Evolutionary conservation across 352 stramenopile genomes (phyloP), one percentile per base, ranked within the genome.

Genomic region (Globisporangium sylvaticum): DNA sequence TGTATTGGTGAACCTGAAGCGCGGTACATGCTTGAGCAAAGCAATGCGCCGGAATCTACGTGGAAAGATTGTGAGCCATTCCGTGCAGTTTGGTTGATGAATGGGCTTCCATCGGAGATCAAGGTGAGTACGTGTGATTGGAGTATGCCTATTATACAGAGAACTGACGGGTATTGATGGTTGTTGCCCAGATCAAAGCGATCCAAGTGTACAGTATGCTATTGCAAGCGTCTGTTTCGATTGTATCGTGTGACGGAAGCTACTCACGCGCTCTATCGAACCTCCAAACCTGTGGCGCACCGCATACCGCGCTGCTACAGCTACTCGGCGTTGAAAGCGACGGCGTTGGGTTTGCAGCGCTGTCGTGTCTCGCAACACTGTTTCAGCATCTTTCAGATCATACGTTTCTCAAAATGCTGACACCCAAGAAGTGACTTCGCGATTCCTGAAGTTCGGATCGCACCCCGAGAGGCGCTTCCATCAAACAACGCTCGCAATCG

Each of bases 61-160:
- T 85, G 80, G 77, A 84, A 84, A 78, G 81, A 67, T 12, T 74
- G 78, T 0, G 76, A 88, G 29, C 78, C 78, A 0, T 83, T 89
- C 29, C 20, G 59, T 10, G 64, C 46, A 6, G 44, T 69, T 22
- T 15, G 64, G 25, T 25, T 44, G 7, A 25, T n/a, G 2, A 60
- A 24, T 18, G 32, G 3, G 3, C 24, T 69, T 4, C 15, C 56
- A 0, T 24, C 55, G 6, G 46, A 64, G 14, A 61, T 65, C 18
- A 69, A 69, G 57, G 64, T 69, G 57, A 4, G 25, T 29, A 5
- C 20, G 4, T 12, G 20, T 4, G 29, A 2, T 50, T 24, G 20
- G 5, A 52, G 6, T 29, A 7, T 22, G 34, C 54, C 5, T 53
- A 9, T 25, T 55, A n/a, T 18, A 60, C 46, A 29, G 27, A 24